phyloP scores from a whole-genome alignment of 208 protist species.

The Acanthamoeba sp. region DNA sequence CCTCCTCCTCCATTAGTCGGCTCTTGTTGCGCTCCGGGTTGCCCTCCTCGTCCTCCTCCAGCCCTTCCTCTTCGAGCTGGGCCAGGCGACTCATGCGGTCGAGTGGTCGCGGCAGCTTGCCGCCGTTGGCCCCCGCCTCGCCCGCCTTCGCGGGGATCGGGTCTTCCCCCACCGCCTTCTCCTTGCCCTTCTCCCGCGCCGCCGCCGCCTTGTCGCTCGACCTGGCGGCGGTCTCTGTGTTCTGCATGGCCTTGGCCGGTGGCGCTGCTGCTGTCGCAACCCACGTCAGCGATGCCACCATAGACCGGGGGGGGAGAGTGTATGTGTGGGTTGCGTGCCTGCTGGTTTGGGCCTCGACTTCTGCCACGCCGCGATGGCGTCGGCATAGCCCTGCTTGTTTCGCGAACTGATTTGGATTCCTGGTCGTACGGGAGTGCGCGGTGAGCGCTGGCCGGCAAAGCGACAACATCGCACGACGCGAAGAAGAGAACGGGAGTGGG shows the following conservation, averaged over 20 bases:
- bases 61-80: not conserved
- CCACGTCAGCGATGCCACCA: not conserved
- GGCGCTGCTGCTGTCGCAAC: not conserved
- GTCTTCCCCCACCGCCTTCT: not conserved
- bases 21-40: not conserved
- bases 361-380: slow-evolving; percentile 19
- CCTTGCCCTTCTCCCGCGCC: not conserved
- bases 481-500: not conserved
- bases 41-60: slow-evolving; percentile 7
- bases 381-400: slow-evolving; percentile 11
- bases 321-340: not conserved
- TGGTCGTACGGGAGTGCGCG: too few species aligned
- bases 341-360: not conserved
- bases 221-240: not conserved
- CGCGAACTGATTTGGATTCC: not conserved
- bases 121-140: not conserved
- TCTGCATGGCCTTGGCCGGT: not conserved
- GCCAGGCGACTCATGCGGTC: slow-evolving; percentile 16
- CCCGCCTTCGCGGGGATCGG: not conserved
- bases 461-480: not conserved
- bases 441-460: too few species aligned
- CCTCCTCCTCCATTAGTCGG: not conserved
- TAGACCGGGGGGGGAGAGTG: not conserved
- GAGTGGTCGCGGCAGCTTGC: not conserved
- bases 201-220: not conserved